These are phyloP conservation scores for Hamigera avellanea DNA, from an alignment of 495 filamentous ascomycete genomes.

Conservation along the genomic window DNA sequence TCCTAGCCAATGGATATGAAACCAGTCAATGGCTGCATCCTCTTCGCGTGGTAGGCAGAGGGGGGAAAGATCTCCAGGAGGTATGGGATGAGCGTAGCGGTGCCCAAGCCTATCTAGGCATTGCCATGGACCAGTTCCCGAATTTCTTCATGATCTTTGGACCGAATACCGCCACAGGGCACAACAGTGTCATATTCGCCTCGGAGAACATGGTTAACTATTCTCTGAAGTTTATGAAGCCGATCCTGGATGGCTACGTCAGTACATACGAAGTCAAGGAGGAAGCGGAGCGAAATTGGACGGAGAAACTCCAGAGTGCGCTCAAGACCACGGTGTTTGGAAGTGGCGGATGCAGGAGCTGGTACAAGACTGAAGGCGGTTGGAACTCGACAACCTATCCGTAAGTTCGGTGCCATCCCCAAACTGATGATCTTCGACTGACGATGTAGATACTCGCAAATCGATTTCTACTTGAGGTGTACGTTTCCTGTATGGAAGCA, in stretches of 20 bases:
- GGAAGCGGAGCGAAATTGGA: slow-evolving; percentile 42
- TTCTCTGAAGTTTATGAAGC: slow-evolving; percentile 29
- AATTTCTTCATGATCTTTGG: slow-evolving; percentile 61
- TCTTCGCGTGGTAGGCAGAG: slow-evolving; percentile 29
- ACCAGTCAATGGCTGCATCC: slow-evolving; percentile 29
- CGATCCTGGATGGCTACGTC: slow-evolving; percentile 26
- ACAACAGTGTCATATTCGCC: slow-evolving; percentile 48
- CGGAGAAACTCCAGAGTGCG: slow-evolving; percentile 37
- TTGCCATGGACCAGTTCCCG: slow-evolving; percentile 53
- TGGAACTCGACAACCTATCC: slow-evolving; percentile 53
- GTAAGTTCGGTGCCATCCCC: slow-evolving; percentile 35
- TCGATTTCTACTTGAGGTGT: slow-evolving; percentile 36
- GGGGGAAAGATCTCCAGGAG: slow-evolving; percentile 36
- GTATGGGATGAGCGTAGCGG: slow-evolving; percentile 48
- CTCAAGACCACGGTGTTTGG: slow-evolving; percentile 43
- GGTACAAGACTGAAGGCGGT: slow-evolving; percentile 44
- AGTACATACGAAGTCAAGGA: slow-evolving; percentile 35
- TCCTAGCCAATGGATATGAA: slow-evolving; percentile 48
- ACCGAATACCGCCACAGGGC: slow-evolving; percentile 54
- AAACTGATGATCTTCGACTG: neutral
- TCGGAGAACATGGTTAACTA: slow-evolving; percentile 49
- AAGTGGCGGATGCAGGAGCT: slow-evolving; percentile 41
- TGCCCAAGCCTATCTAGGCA: slow-evolving; percentile 51
- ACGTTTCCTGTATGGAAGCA: slow-evolving; percentile 45
- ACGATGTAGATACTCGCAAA: slow-evolving; percentile 35